Conservation (phyloP, 768 basidiomycete species). For the Naganishia antarctica region DNA sequence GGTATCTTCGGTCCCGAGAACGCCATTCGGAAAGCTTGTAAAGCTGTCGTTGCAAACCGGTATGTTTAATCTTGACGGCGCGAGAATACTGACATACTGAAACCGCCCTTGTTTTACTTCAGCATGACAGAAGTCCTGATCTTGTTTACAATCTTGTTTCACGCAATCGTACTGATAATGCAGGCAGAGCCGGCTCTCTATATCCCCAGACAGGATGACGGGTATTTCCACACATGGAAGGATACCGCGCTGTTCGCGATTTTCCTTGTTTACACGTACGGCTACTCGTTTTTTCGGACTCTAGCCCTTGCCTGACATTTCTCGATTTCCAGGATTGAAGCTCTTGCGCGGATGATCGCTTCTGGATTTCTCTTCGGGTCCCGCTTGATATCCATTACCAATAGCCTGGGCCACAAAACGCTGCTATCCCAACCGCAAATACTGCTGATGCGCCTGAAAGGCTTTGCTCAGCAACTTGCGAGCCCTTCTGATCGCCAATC, state of each 20-base stretch:
- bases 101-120: slow-evolving; percentile 5
- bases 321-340: slow-evolving; percentile 66
- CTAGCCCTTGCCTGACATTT: not conserved
- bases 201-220: slow-evolving; percentile 46
- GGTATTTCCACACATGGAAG: slow-evolving; percentile 86
- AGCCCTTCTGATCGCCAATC: not conserved
- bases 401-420: slow-evolving; percentile 3
- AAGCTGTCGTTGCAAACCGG: not conserved
- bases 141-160: slow-evolving; percentile 73
- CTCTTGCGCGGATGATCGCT: slow-evolving; percentile 78
- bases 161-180: slow-evolving; percentile 73
- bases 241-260: slow-evolving; percentile 77
- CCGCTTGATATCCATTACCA: slow-evolving; percentile 1
- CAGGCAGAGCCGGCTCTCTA: slow-evolving; percentile 64
- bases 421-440: slow-evolving; percentile 7
- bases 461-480: not conserved
- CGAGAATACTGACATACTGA: not conserved
- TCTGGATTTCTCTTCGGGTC: slow-evolving; percentile 85
- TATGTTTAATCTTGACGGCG: not conserved
- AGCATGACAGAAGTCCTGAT: slow-evolving; percentile 85
- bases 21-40: not conserved
- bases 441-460: not conserved
- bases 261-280: slow-evolving; percentile 81
- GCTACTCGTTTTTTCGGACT: slow-evolving; percentile 26
- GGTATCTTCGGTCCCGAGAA: slow-evolving; percentile 5